phyloP scores from a whole-genome alignment of 208 protist species.

The Acanthamoeba rhysodes region DNA sequence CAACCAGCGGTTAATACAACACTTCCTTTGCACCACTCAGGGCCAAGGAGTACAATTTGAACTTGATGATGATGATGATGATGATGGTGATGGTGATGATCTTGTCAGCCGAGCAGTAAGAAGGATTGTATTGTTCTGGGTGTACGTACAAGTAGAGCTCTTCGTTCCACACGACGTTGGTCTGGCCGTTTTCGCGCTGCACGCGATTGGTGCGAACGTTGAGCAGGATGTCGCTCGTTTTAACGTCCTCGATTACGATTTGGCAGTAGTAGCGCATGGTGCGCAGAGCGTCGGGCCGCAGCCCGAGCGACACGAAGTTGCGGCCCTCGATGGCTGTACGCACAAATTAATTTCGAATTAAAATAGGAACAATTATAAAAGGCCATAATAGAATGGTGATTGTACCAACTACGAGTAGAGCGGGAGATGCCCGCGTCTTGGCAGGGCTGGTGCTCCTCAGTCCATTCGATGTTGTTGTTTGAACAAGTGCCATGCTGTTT shows the following conservation, averaged over 20 bases:
- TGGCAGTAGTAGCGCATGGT: conserved; percentile 40
- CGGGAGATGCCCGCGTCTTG: background rate
- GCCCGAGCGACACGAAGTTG: conserved; percentile 16
- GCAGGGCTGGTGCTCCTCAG: background rate
- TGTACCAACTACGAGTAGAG: background rate
- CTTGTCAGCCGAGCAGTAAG: no score
- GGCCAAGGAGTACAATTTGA: no score
- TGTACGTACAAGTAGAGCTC: conserved; percentile 35
- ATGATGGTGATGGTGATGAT: no score
- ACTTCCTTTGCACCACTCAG: background rate
- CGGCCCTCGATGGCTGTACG: background rate
- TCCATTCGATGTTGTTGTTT: background rate
- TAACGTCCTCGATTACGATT: conserved; percentile 16
- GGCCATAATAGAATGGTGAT: background rate
- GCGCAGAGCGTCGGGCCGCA: background rate
- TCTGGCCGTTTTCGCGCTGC: conserved; percentile 5
- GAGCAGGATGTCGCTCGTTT: background rate
- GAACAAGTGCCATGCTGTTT: background rate
- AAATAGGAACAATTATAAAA: background rate
- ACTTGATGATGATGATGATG: no score
- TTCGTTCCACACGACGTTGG: conserved; percentile 39
- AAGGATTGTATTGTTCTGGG: background rate
- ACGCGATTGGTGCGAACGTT: background rate
- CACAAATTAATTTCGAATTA: background rate
- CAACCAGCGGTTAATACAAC: background rate